A percentile compares a stretch with the other conserved stretches of the same genome.
Conservation (phyloP, 2,329 filamentous ascomycete species). For the Aspergillus sp. region DNA sequence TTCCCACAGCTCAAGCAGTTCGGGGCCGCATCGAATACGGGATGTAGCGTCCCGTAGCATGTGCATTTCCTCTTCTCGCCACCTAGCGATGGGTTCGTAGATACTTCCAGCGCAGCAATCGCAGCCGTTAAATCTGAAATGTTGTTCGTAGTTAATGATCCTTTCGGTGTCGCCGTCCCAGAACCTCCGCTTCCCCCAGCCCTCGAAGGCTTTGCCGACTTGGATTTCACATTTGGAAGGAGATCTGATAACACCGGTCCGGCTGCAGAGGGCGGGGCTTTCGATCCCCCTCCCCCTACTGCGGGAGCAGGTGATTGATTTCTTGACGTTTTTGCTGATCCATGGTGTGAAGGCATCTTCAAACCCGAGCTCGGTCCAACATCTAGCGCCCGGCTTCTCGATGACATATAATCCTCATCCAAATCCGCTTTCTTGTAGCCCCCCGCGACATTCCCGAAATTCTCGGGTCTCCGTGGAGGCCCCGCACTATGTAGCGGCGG, state of each 20-base stretch:
- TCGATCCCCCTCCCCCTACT: slow-evolving; percentile 11
- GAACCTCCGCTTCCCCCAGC: slow-evolving; percentile 55
- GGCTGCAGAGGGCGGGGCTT: slow-evolving; percentile 66
- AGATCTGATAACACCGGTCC: slow-evolving; percentile 81
- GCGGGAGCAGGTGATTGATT: slow-evolving; percentile 39
- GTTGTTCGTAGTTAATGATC: slow-evolving; percentile 47
- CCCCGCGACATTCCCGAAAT: slow-evolving; percentile 64
- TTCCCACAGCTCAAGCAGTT: slow-evolving; percentile 94
- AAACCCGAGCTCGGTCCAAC: slow-evolving; percentile 15
- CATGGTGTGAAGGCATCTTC: slow-evolving; percentile 34
- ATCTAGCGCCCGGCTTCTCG: slow-evolving; percentile 38
- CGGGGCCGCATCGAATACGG: slow-evolving; percentile 83
- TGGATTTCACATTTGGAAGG: slow-evolving; percentile 58
- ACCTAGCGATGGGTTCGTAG: slow-evolving; percentile 75
- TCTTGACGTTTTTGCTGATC: slow-evolving; percentile 49
- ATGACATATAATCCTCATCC: slow-evolving; percentile 71
- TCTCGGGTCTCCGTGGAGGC: slow-evolving; percentile 62
- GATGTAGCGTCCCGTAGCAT: slow-evolving; percentile 85
- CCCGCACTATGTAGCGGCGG: slow-evolving; percentile 61
- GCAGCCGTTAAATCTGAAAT: slow-evolving; percentile 66
- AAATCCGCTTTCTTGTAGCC: slow-evolving; percentile 73
- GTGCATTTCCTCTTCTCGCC: slow-evolving; percentile 67
- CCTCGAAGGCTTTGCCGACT: slow-evolving; percentile 66
- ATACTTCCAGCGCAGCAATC: slow-evolving; percentile 85
- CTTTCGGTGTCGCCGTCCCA: slow-evolving; percentile 64